Percentiles rank a stretch among this genome's conserved stretches.
These are phyloP conservation scores for Globisporangium sylvaticum DNA, from an alignment of 352 stramenopile species.

Conservation along the genomic window DNA sequence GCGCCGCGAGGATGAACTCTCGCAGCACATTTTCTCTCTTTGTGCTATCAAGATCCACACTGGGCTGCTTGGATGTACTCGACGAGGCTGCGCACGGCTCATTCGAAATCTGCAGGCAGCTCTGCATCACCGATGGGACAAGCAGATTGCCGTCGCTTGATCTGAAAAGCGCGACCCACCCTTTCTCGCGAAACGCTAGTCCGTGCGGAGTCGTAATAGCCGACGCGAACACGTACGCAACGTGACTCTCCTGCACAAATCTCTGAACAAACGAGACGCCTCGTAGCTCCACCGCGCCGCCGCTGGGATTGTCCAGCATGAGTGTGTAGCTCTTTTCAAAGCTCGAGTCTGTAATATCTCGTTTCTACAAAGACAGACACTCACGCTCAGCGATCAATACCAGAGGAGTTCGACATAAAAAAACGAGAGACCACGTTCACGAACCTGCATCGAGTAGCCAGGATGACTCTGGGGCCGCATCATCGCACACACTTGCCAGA, in stretches of 20 bases:
- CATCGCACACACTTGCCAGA: slow-evolving; percentile 1
- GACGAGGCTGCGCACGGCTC: neutral
- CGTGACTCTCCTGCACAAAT: slow-evolving; percentile 1
- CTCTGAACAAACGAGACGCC: slow-evolving; percentile 8
- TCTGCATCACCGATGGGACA: neutral
- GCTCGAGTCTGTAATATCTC: neutral
- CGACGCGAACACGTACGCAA: slow-evolving; percentile 6
- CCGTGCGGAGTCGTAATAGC: neutral
- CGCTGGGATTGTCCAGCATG: neutral
- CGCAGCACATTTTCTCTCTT: neutral
- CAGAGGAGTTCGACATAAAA: neutral
- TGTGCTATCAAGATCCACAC: neutral
- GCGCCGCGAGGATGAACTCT: neutral
- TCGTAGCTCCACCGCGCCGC: neutral
- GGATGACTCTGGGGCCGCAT: slow-evolving; percentile 9
- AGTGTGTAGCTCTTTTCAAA: slow-evolving; percentile 14
- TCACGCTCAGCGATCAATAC: neutral
- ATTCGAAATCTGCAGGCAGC: slow-evolving; percentile 13
- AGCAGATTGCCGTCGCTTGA: neutral
- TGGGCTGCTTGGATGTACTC: neutral
- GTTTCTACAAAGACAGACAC: slow-evolving; percentile 2
- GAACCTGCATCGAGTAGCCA: slow-evolving; percentile 7
- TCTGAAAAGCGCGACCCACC: slow-evolving; percentile 3
- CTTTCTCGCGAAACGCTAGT: slow-evolving; percentile 9
- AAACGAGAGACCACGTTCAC: neutral